phyloP scores from a whole-genome alignment of 176 grass and related monocot species.

The Aegilops sharonensis region DNA sequence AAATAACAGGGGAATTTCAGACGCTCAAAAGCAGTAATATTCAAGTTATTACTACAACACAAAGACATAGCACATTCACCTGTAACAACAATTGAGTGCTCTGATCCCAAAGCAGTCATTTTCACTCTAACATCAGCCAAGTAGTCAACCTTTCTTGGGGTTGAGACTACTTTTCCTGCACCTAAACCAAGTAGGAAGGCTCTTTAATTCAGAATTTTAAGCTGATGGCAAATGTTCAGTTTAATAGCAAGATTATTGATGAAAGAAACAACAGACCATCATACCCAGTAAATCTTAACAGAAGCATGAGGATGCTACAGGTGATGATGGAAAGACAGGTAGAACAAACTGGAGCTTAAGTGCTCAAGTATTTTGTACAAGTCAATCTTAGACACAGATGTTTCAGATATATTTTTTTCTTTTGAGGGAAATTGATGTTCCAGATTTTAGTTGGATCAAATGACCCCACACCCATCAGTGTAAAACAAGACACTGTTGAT shows the following conservation, averaged over 20 bases:
- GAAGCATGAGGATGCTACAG: slow-evolving; percentile 4
- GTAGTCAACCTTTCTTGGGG: slow-evolving; percentile 73
- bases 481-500: neutral
- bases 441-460: neutral
- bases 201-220: slow-evolving; percentile 15
- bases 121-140: slow-evolving; percentile 68
- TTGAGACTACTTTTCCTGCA: slow-evolving; percentile 51
- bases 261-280: neutral
- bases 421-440: neutral
- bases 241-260: slow-evolving; percentile 5
- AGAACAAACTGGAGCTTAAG: neutral
- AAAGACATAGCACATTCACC: slow-evolving; percentile 41
- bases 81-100: slow-evolving; percentile 87
- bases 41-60: neutral
- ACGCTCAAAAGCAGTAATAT: neutral
- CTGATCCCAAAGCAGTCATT: slow-evolving; percentile 75
- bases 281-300: slow-evolving; percentile 2
- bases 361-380: slow-evolving; percentile 3
- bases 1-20: slow-evolving; percentile 13
- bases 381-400: neutral
- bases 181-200: slow-evolving; percentile 43
- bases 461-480: neutral
- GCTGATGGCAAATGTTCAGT: neutral
- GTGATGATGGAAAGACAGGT: neutral
- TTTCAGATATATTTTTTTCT: neutral